phyloP scores from a whole-genome alignment of 2,329 filamentous ascomycete genomes.

The Pseudocercospora crystallina region DNA sequence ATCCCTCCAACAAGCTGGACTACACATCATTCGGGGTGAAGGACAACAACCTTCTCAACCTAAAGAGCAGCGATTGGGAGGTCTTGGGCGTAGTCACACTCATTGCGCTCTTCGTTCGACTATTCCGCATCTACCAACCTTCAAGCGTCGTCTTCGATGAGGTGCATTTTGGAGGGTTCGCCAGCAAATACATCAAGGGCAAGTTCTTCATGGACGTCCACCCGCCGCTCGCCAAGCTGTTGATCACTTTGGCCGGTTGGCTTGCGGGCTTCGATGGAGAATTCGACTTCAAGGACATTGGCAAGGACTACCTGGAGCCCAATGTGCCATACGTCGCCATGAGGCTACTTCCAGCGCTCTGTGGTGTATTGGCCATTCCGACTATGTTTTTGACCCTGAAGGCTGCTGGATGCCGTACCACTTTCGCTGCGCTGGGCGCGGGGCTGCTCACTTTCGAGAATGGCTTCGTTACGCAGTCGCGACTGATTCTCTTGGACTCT shows the following conservation, averaged over 20 bases:
- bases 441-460: conserved; percentile 94
- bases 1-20: conserved; percentile 41
- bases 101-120: conserved; percentile 73
- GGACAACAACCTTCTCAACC: conserved; percentile 88
- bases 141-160: conserved; percentile 98
- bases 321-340: conserved; percentile 96
- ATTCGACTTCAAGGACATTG: conserved; percentile 99
- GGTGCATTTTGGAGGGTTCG: conserved; percentile 98
- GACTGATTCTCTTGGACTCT: conserved; percentile 92
- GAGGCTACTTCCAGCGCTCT: conserved; percentile 87
- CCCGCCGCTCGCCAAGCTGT: conserved; percentile 90
- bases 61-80: conserved; percentile 81
- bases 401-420: conserved; percentile 82
- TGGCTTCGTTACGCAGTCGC: conserved; percentile 89
- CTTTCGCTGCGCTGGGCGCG: conserved; percentile 79
- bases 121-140: conserved; percentile 96
- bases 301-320: conserved; percentile 95
- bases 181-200: conserved; percentile 98
- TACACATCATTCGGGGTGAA: conserved; percentile 77
- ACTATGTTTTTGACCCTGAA: conserved; percentile 95
- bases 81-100: conserved; percentile 70
- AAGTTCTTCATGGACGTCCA: conserved; percentile 99
- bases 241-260: conserved; percentile 93
- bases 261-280: conserved; percentile 90
- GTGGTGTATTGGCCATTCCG: conserved; percentile 83